A percentile compares a stretch with the other conserved stretches of the same genome.
phyloP scores from a whole-genome alignment of 202 grass and related monocot genomes.

The Zizania palustris region DNA sequence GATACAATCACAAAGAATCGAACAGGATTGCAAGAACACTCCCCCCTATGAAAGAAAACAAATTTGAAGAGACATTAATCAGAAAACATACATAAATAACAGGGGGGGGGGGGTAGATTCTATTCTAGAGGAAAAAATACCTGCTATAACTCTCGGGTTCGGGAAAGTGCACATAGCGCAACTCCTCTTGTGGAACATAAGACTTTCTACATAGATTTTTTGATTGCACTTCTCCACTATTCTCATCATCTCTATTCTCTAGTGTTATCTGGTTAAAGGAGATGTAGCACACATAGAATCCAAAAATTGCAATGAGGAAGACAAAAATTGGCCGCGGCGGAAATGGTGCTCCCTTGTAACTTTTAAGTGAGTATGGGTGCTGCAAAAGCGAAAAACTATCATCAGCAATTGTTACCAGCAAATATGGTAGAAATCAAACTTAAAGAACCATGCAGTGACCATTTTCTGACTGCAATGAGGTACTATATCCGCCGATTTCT shows the following conservation, averaged over 20 bases:
- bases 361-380: slow-evolving; percentile 67
- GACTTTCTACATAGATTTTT: slow-evolving; percentile 49
- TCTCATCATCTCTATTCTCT: slow-evolving; percentile 37
- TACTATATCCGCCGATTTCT: neutral
- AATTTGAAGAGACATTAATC: slow-evolving; percentile 9
- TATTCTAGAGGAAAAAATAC: slow-evolving; percentile 29
- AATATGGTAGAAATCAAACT: neutral
- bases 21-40: slow-evolving; percentile 82
- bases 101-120: neutral
- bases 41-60: slow-evolving; percentile 50
- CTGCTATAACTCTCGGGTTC: slow-evolving; percentile 74
- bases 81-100: slow-evolving; percentile 4
- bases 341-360: slow-evolving; percentile 55
- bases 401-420: neutral
- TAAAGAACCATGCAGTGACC: slow-evolving; percentile 33
- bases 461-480: slow-evolving; percentile 41
- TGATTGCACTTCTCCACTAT: neutral
- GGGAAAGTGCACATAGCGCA: slow-evolving; percentile 70
- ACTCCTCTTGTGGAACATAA: slow-evolving; percentile 48
- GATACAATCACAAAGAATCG: slow-evolving; percentile 80
- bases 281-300: slow-evolving; percentile 69
- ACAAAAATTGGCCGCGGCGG: slow-evolving; percentile 50
- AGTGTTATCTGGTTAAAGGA: slow-evolving; percentile 70
- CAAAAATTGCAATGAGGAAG: slow-evolving; percentile 63
- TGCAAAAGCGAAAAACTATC: slow-evolving; percentile 35